A percentile compares a stretch with the other conserved stretches of the same genome.
Conservation (phyloP, 306 rosid species). For the Gleditsia sinensis region DNA sequence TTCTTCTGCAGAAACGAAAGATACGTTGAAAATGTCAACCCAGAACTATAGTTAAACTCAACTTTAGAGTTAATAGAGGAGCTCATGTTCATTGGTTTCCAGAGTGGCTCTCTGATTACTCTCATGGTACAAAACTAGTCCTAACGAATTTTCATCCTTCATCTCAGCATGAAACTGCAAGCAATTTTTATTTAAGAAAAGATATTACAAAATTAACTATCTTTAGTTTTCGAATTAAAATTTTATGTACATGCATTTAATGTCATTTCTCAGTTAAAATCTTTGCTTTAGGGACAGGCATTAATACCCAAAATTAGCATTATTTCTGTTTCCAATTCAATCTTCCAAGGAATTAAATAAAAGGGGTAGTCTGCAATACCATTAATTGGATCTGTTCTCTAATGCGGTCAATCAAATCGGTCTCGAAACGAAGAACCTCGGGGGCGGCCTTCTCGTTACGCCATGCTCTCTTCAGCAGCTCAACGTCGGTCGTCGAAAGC, state of each 20-base stretch:
- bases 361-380: slow-evolving; percentile 45
- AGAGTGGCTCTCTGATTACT: neutral
- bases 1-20: neutral
- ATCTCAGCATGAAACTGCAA: neutral
- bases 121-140: neutral
- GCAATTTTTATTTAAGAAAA: neutral
- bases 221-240: neutral
- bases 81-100: neutral
- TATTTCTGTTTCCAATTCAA: neutral
- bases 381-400: slow-evolving; percentile 66
- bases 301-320: neutral
- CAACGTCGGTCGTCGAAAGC: slow-evolving; percentile 47
- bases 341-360: neutral
- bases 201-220: neutral
- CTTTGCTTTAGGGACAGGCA: neutral
- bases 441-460: slow-evolving; percentile 55
- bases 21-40: neutral
- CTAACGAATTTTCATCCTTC: neutral
- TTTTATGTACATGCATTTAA: neutral
- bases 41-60: neutral
- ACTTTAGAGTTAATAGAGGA: neutral
- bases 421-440: slow-evolving; percentile 66
- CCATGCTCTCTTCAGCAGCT: slow-evolving; percentile 52
- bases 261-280: neutral
- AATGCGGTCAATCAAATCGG: slow-evolving; percentile 57